Percentiles rank a stretch among this genome's conserved stretches.
phyloP scores from a whole-genome alignment of 2,329 filamentous ascomycete species.

The Scedosporium boydii region DNA sequence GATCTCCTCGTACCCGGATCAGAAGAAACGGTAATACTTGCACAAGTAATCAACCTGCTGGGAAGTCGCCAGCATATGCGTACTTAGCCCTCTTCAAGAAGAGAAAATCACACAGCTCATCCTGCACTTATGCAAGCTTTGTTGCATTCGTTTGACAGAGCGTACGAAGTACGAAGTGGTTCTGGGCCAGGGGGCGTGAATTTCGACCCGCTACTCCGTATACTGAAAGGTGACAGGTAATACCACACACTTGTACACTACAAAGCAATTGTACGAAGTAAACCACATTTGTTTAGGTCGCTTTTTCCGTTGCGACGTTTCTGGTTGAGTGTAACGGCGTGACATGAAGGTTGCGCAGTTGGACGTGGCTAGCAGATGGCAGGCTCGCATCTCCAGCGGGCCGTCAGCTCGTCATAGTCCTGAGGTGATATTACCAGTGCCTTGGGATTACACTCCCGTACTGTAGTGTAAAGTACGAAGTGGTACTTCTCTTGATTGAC shows the following conservation, averaged over 20 bases:
- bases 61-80: not conserved
- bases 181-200: too few species aligned
- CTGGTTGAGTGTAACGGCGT: not conserved
- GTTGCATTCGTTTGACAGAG: not conserved
- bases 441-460: not conserved
- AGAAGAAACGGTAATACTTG: not conserved
- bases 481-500: too few species aligned
- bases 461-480: too few species aligned
- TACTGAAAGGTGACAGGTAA: too few species aligned
- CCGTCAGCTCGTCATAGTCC: not conserved
- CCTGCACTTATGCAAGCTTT: not conserved
- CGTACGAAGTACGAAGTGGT: too few species aligned
- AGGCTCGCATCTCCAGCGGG: not conserved
- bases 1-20: not conserved
- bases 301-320: not conserved
- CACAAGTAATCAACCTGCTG: not conserved
- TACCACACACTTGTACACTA: too few species aligned
- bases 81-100: not conserved
- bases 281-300: not conserved
- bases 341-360: not conserved
- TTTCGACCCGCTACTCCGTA: too few species aligned
- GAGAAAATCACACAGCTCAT: not conserved
- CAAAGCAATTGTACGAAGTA: too few species aligned
- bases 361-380: not conserved
- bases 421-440: not conserved